Percentiles rank a stretch among this genome's conserved stretches.
Conservation (phyloP, 305 asterid species). For the Rubia balearica region DNA sequence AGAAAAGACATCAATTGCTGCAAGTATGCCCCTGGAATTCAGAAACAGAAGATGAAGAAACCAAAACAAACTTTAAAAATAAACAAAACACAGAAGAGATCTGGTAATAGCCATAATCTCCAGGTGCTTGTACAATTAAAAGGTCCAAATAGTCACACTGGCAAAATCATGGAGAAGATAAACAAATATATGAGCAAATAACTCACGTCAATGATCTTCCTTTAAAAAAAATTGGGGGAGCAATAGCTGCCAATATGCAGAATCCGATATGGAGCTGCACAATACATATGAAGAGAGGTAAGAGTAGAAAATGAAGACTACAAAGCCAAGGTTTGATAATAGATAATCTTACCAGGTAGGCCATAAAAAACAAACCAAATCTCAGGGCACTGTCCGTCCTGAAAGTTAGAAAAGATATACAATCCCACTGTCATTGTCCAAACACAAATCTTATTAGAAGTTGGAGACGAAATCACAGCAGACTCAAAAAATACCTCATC, state of each 20-base stretch:
- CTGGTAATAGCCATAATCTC: background rate
- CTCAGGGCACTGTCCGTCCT: conserved; percentile 97
- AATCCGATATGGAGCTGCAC: conserved; percentile 89
- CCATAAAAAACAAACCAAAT: conserved; percentile 90
- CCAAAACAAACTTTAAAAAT: background rate
- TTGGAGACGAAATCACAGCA: conserved; percentile 7
- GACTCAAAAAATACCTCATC: conserved; percentile 50
- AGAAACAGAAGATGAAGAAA: conserved; percentile 16
- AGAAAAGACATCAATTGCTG: conserved; percentile 89
- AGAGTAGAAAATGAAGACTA: conserved; percentile 10
- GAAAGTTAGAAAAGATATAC: conserved; percentile 22
- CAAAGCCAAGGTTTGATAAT: background rate
- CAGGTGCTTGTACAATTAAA: conserved; percentile 7
- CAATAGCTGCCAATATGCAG: conserved; percentile 95
- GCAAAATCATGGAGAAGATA: background rate
- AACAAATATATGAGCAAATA: background rate
- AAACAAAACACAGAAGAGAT: conserved; percentile 9
- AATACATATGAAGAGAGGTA: conserved; percentile 20
- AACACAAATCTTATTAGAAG: background rate
- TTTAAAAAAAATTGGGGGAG: conserved; percentile 87
- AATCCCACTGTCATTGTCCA: background rate
- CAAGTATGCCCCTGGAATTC: conserved; percentile 82
- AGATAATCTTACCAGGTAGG: conserved; percentile 61
- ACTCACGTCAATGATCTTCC: conserved; percentile 89
- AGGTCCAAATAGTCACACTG: background rate